A percentile compares a stretch with the other conserved stretches of the same genome.
Conservation (phyloP, 768 basidiomycete genomes). For the Amanita polypyramis region DNA sequence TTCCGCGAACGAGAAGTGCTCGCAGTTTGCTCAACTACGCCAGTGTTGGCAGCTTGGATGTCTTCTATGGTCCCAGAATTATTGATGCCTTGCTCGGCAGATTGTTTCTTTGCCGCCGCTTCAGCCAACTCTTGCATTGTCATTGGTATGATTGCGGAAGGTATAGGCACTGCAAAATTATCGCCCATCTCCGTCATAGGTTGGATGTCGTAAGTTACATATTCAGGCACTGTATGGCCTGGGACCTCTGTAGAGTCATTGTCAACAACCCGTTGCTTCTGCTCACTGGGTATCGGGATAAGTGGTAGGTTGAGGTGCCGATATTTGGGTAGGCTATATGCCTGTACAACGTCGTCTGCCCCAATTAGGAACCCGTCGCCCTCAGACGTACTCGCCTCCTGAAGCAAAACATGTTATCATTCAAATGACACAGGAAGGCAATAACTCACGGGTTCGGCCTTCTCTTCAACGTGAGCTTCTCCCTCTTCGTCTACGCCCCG, state of each 20-base stretch:
- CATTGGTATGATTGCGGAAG: constrained; percentile 29
- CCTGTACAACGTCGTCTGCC: constrained; percentile 64
- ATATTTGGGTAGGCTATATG: constrained; percentile 60
- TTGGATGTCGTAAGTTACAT: constrained; percentile 26
- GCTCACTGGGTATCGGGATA: constrained; percentile 8
- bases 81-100: neutral
- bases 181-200: constrained; percentile 20
- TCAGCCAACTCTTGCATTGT: constrained; percentile 61
- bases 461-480: constrained; percentile 10
- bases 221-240: constrained; percentile 14
- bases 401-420: neutral
- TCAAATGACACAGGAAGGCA: neutral
- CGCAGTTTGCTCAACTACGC: constrained; percentile 2
- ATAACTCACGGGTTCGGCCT: constrained; percentile 1
- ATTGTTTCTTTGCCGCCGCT: constrained; percentile 16
- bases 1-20: constrained; percentile 2
- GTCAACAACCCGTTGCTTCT: neutral
- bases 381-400: constrained; percentile 13
- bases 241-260: constrained; percentile 13
- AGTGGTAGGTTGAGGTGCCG: constrained; percentile 22
- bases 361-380: constrained; percentile 44
- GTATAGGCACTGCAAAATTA: neutral
- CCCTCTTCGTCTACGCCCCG: constrained; percentile 9
- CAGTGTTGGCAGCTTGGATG: neutral
- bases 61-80: constrained; percentile 1